Evolutionary conservation across 2,329 filamentous ascomycete species (phyloP).

Genomic region (Fusarium irregulare): DNA sequence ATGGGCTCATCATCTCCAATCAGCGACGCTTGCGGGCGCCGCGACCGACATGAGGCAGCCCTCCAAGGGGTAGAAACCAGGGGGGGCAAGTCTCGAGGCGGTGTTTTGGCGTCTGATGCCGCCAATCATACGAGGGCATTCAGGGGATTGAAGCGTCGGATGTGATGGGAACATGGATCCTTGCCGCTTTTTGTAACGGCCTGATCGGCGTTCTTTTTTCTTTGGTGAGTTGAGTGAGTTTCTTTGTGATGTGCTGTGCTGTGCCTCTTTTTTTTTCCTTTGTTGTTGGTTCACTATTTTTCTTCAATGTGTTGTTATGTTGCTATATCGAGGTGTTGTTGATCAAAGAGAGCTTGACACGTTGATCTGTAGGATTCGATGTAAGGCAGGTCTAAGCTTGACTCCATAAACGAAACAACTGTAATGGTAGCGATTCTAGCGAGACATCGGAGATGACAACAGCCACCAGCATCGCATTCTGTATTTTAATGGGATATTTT

Average conservation of each 20-base stretch:
- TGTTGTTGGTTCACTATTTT: neutral
- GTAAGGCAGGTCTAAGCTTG: neutral
- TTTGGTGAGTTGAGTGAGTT: neutral
- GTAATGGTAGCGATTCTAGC: constrained; percentile 28
- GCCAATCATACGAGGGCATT: constrained; percentile 40
- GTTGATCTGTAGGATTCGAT: constrained; percentile 20
- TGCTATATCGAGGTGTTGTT: constrained; percentile 21
- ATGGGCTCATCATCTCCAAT: constrained; percentile 33
- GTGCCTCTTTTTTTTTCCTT: constrained; percentile 22
- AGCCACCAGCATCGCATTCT: neutral
- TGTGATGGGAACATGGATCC: constrained; percentile 37
- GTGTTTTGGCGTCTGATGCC: constrained; percentile 40
- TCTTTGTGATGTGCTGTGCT: constrained; percentile 8
- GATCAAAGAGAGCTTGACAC: constrained; percentile 27
- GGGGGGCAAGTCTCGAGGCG: constrained; percentile 28
- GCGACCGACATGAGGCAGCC: constrained; percentile 39
- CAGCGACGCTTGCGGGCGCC: constrained; percentile 40
- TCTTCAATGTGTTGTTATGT: neutral
- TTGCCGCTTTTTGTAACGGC: constrained; percentile 42
- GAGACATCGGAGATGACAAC: constrained; percentile 34
- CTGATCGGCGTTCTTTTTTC: constrained; percentile 37
- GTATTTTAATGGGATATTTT: neutral
- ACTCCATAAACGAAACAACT: constrained; percentile 34
- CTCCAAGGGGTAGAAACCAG: constrained; percentile 33
- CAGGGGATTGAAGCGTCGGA: constrained; percentile 40